These are phyloP conservation scores for Malassezia psittaci DNA, from an alignment of 1,284 basidiomycete species.

Conservation along the genomic window DNA sequence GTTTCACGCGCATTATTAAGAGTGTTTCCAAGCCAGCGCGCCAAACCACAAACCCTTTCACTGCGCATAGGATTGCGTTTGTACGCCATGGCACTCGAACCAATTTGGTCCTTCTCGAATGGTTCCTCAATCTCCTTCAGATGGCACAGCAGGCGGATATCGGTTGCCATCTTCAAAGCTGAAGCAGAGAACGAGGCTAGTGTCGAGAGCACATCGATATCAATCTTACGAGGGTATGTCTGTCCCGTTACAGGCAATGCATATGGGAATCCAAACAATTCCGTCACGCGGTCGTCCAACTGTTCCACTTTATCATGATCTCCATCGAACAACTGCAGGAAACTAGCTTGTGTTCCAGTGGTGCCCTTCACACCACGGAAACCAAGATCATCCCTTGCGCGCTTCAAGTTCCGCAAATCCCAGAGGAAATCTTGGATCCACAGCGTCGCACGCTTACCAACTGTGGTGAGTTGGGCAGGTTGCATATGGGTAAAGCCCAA, in stretches of 20 bases:
- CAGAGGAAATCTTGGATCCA: constrained; percentile 91
- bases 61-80: constrained; percentile 99
- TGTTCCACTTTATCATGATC: constrained; percentile 74
- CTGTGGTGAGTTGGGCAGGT: constrained; percentile 93
- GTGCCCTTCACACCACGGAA: constrained; percentile 99
- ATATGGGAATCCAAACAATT: constrained; percentile 80
- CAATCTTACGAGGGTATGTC: constrained; percentile 96
- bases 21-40: constrained; percentile 62
- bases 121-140: constrained; percentile 91
- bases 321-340: constrained; percentile 86
- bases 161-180: constrained; percentile 95
- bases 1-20: constrained; percentile 46
- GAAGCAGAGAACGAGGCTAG: constrained; percentile 86
- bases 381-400: constrained; percentile 83
- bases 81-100: constrained; percentile 92
- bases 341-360: constrained; percentile 94
- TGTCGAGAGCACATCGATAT: constrained; percentile 80
- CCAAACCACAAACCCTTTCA: constrained; percentile 88
- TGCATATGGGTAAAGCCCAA: constrained; percentile 99
- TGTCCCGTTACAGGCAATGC: constrained; percentile 96
- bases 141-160: constrained; percentile 57
- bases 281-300: constrained; percentile 65
- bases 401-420: constrained; percentile 87
- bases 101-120: constrained; percentile 97
- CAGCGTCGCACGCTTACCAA: constrained; percentile 94